Conservation (phyloP, 179 eudicot species). For the Camellia oleifera region DNA sequence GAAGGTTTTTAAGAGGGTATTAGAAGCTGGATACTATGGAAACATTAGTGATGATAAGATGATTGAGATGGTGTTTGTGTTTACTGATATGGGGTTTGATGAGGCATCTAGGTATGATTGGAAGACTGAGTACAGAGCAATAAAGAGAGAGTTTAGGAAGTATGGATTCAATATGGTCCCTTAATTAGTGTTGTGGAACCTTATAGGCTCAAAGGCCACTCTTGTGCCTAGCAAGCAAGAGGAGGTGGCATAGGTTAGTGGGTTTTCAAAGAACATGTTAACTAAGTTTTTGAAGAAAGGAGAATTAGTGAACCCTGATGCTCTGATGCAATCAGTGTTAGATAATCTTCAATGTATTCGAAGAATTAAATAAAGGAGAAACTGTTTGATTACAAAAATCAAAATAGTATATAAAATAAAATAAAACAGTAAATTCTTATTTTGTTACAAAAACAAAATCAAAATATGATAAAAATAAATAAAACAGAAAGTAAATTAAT, state of each 20-base stretch:
- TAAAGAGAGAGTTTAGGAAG: constrained; percentile 3
- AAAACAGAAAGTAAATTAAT: too few relatives aligned
- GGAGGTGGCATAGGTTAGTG: background rate
- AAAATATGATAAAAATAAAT: too few relatives aligned
- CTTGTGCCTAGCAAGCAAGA: background rate
- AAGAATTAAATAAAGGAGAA: too few relatives aligned
- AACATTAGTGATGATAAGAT: background rate
- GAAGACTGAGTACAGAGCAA: constrained; percentile 18
- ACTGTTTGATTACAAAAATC: too few relatives aligned
- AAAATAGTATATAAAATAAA: too few relatives aligned
- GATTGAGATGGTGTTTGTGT: constrained; percentile 19
- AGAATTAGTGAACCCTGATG: background rate
- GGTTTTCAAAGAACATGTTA: constrained; percentile 1
- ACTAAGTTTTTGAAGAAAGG: background rate
- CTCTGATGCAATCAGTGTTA: too few relatives aligned
- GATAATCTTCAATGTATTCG: too few relatives aligned
- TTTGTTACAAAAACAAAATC: too few relatives aligned
- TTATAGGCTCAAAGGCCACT: constrained; percentile 3
- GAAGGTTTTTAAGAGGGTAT: constrained; percentile 11
- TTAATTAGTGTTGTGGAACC: constrained; percentile 19
- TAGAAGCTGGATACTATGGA: constrained; percentile 2
- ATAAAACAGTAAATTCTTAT: too few relatives aligned
- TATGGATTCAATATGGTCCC: background rate
- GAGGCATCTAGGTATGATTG: constrained; percentile 4
- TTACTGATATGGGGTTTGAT: constrained; percentile 12